Conservation (phyloP, 2,329 filamentous ascomycete genomes). For the Thermothelomyces thermophilus region DNA sequence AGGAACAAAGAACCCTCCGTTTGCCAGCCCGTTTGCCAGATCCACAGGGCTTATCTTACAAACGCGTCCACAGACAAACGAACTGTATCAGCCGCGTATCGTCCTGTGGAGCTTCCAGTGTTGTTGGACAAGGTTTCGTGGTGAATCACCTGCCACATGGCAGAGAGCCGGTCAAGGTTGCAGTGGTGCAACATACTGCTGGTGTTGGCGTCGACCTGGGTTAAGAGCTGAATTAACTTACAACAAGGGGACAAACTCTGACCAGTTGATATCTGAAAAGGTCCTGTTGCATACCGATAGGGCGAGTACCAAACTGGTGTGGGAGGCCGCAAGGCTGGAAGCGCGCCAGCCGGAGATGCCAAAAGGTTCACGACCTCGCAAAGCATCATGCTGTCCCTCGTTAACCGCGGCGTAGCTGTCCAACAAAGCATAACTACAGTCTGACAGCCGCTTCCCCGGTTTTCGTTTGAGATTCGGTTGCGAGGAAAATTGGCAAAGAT, state of each 20-base stretch:
- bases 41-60: no score
- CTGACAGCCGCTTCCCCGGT: no score
- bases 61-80: no score
- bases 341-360: slow-evolving; percentile 28
- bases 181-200: slow-evolving; percentile 44
- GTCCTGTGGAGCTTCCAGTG: slow-evolving; percentile 23
- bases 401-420: slow-evolving; percentile 6
- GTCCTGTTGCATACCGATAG: slow-evolving; percentile 27
- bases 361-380: slow-evolving; percentile 30
- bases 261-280: slow-evolving; percentile 34
- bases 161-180: slow-evolving; percentile 56
- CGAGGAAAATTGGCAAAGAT: slow-evolving; percentile 27
- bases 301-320: slow-evolving; percentile 28
- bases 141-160: slow-evolving; percentile 31
- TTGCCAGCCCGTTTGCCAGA: no score
- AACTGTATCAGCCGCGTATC: slow-evolving; percentile 37
- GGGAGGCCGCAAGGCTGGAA: slow-evolving; percentile 35
- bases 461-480: slow-evolving; percentile 32
- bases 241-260: slow-evolving; percentile 37
- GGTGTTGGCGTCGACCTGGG: neutral
- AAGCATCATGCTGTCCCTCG: slow-evolving; percentile 37
- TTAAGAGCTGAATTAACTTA: neutral
- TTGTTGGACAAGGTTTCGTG: slow-evolving; percentile 30
- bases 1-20: no score
- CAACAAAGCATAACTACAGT: neutral